These are phyloP conservation scores for Coleophoma cylindrospora DNA, from an alignment of 2,329 filamentous ascomycete genomes.

Conservation along the genomic window DNA sequence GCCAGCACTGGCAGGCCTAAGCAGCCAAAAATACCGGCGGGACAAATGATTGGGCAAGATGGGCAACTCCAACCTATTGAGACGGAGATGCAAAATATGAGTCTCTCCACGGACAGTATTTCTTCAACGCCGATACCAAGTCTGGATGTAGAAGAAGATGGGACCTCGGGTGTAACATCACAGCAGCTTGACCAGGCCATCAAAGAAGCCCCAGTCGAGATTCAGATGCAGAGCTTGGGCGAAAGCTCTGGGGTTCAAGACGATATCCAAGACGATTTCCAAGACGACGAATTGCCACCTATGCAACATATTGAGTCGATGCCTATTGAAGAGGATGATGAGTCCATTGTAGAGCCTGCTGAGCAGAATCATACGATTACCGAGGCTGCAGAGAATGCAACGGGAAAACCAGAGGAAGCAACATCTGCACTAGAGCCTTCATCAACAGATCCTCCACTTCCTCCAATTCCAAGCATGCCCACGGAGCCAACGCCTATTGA, in stretches of 20 bases:
- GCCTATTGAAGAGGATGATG: constrained; percentile 27
- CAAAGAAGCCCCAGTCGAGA: constrained; percentile 7
- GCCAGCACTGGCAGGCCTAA: constrained; percentile 72
- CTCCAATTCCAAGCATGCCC: constrained; percentile 46
- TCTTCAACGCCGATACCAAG: constrained; percentile 13
- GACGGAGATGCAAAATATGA: constrained; percentile 18
- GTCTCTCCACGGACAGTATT: constrained; percentile 5
- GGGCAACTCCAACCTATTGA: constrained; percentile 11
- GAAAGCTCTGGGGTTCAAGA: constrained; percentile 20
- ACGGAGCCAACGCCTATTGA: constrained; percentile 50
- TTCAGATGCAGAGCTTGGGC: constrained; percentile 19
- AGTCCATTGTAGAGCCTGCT: background rate
- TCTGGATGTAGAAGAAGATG: constrained; percentile 41
- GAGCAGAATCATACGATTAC: constrained; percentile 5
- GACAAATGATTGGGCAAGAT: constrained; percentile 10
- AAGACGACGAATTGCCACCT: constrained; percentile 11
- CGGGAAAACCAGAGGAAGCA: constrained; percentile 2
- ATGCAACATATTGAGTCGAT: constrained; percentile 34
- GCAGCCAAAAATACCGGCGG: constrained; percentile 28
- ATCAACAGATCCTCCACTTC: constrained; percentile 25
- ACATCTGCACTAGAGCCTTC: constrained; percentile 4
- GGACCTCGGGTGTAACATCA: constrained; percentile 19
- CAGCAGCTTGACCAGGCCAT: constrained; percentile 23
- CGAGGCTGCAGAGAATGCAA: background rate
- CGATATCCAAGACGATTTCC: constrained; percentile 14